Percentiles rank a stretch among this genome's conserved stretches.
phyloP scores from a whole-genome alignment of 2,329 filamentous ascomycete species.

The Fusarium praegraminearum region DNA sequence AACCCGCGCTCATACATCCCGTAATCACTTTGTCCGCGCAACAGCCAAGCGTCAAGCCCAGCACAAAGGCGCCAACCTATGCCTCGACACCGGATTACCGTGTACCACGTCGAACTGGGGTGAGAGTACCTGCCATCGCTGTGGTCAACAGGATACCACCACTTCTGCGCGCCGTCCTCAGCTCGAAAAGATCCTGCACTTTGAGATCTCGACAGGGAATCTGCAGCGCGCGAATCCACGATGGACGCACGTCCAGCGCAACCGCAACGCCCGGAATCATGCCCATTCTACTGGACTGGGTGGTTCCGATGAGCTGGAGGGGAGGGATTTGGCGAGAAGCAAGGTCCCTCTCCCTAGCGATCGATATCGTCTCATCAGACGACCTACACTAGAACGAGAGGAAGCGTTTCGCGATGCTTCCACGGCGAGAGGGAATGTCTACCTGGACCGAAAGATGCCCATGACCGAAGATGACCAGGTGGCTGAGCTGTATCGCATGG shows the following conservation, averaged over 20 bases:
- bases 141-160: slow-evolving; percentile 24
- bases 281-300: slow-evolving; percentile 8
- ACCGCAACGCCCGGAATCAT: slow-evolving; percentile 32
- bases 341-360: slow-evolving; percentile 55
- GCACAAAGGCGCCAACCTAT: slow-evolving; percentile 31
- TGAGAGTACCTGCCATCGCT: slow-evolving; percentile 25
- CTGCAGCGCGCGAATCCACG: slow-evolving; percentile 25
- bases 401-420: slow-evolving; percentile 60
- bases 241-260: slow-evolving; percentile 21
- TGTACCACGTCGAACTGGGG: slow-evolving; percentile 31
- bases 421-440: slow-evolving; percentile 52
- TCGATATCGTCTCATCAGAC: slow-evolving; percentile 49
- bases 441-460: slow-evolving; percentile 40
- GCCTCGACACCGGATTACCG: slow-evolving; percentile 40
- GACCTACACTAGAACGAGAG: slow-evolving; percentile 59
- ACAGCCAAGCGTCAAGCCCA: slow-evolving; percentile 50
- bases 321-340: slow-evolving; percentile 52
- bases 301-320: slow-evolving; percentile 49
- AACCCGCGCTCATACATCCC: slow-evolving; percentile 37
- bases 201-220: slow-evolving; percentile 13
- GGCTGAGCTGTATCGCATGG: slow-evolving; percentile 59
- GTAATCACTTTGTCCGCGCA: slow-evolving; percentile 50
- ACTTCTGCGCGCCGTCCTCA: slow-evolving; percentile 34
- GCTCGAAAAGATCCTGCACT: slow-evolving; percentile 42
- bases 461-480: slow-evolving; percentile 53